phyloP scores from a whole-genome alignment of 768 basidiomycete species.

The Multifurca ochricompacta region DNA sequence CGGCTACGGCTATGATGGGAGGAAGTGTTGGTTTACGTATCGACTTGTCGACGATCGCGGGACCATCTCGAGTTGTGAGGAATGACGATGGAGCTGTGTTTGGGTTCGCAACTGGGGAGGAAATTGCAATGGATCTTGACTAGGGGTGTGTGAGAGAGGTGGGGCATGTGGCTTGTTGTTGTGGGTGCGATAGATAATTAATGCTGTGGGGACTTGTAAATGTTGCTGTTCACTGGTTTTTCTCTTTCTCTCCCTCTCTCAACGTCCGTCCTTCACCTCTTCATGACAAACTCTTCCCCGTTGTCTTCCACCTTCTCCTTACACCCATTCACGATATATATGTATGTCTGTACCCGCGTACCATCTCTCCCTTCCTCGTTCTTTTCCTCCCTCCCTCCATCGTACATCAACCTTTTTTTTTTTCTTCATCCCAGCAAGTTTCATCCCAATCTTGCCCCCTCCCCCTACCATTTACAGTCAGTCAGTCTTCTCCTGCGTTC shows the following conservation, averaged over 20 bases:
- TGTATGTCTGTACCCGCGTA: constrained; percentile 11
- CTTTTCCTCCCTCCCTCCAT: not conserved
- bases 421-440: no score
- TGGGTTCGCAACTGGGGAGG: constrained; percentile 17
- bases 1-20: not conserved
- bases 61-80: constrained; percentile 16
- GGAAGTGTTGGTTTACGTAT: not conserved
- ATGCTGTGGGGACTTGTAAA: no score
- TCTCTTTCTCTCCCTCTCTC: not conserved
- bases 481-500: not conserved
- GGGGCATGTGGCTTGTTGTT: no score
- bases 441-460: not conserved
- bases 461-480: not conserved
- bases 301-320: not conserved
- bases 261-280: not conserved
- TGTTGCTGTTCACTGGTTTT: no score
- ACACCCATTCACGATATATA: constrained; percentile 3
- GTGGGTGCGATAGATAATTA: no score
- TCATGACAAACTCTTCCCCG: not conserved
- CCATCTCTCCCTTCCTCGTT: not conserved
- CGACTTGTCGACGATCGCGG: constrained; percentile 23
- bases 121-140: constrained; percentile 20
- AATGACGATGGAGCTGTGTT: constrained; percentile 14
- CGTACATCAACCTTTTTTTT: constrained; percentile 3
- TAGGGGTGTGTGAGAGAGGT: constrained; percentile 6